Conservation (phyloP, 371 early-diverging fungal species). For the Batkoa obscura region DNA sequence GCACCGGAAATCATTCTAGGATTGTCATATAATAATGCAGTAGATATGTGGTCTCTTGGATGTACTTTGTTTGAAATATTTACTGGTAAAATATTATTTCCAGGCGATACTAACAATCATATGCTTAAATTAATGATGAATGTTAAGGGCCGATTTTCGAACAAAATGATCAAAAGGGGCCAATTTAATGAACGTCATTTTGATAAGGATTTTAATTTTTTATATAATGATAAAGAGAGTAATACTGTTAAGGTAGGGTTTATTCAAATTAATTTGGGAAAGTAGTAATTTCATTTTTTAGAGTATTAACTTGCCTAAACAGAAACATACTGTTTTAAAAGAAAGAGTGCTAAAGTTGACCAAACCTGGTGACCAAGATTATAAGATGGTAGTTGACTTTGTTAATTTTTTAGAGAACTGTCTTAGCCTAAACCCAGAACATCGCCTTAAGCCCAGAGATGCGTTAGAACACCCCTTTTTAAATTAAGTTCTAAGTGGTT, state of each 20-base stretch:
- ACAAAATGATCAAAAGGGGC: slow-evolving; percentile 61
- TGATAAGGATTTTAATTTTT: slow-evolving; percentile 50
- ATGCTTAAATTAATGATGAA: slow-evolving; percentile 92
- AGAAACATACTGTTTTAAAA: slow-evolving; percentile 49
- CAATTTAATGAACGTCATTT: slow-evolving; percentile 67
- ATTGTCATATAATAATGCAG: slow-evolving; percentile 56
- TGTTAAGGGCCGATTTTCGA: slow-evolving; percentile 69
- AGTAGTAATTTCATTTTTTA: slow-evolving; percentile 7
- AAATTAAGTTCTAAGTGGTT: no score
- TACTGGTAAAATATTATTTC: slow-evolving; percentile 85
- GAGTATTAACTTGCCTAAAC: slow-evolving; percentile 11
- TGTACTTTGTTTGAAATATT: slow-evolving; percentile 94
- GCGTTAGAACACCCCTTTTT: slow-evolving; percentile 86
- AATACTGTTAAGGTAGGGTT: slow-evolving; percentile 44
- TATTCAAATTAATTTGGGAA: no score
- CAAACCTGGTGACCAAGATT: slow-evolving; percentile 29
- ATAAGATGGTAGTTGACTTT: slow-evolving; percentile 27
- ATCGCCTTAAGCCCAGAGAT: slow-evolving; percentile 78
- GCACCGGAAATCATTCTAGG: slow-evolving; percentile 98
- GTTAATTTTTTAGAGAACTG: slow-evolving; percentile 71
- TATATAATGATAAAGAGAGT: slow-evolving; percentile 40
- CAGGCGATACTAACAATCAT: slow-evolving; percentile 86
- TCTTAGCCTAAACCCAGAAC: slow-evolving; percentile 71
- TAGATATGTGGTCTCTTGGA: slow-evolving; percentile 98
- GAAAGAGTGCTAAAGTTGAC: slow-evolving; percentile 35